Evolutionary conservation across 2,329 filamentous ascomycete genomes (phyloP).

Genomic region (Paracoccidioides lutzii): DNA sequence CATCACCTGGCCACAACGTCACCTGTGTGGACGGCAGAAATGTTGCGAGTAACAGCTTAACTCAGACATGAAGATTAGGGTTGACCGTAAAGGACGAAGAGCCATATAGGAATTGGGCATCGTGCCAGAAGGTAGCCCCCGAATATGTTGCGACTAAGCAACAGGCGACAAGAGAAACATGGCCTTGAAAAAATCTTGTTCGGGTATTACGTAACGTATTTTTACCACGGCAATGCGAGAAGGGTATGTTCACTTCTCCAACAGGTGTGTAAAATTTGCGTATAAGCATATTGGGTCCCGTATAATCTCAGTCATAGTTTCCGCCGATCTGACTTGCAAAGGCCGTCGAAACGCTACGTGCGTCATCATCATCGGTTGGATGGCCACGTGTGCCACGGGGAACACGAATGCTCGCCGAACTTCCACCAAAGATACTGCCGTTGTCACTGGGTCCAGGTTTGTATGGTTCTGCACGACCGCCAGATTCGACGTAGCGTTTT

Average conservation of each 20-base stretch:
- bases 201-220: not conserved
- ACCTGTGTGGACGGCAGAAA: not conserved
- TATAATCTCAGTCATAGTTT: conserved; percentile 43
- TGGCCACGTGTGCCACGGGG: conserved; percentile 32
- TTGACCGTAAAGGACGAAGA: not conserved
- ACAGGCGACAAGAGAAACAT: not conserved
- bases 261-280: not conserved
- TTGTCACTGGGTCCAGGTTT: conserved; percentile 40
- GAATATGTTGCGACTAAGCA: not conserved
- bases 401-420: conserved; percentile 39
- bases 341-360: conserved; percentile 88
- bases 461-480: conserved; percentile 50
- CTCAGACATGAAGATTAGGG: not conserved
- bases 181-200: not conserved
- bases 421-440: conserved; percentile 54
- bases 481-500: conserved; percentile 86
- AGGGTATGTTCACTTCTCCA: not conserved
- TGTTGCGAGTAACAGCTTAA: not conserved
- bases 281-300: conserved; percentile 1
- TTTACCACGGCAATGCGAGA: not conserved
- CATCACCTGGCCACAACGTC: not conserved
- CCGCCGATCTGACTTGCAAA: conserved; percentile 88
- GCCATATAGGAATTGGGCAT: not conserved
- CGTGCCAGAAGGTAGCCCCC: not conserved
- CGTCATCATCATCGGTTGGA: conserved; percentile 65